A percentile compares a stretch with the other conserved stretches of the same genome.
These are phyloP conservation scores for Ophiosphaerella herpotricha DNA, from an alignment of 2,329 filamentous ascomycete genomes.

Conservation along the genomic window DNA sequence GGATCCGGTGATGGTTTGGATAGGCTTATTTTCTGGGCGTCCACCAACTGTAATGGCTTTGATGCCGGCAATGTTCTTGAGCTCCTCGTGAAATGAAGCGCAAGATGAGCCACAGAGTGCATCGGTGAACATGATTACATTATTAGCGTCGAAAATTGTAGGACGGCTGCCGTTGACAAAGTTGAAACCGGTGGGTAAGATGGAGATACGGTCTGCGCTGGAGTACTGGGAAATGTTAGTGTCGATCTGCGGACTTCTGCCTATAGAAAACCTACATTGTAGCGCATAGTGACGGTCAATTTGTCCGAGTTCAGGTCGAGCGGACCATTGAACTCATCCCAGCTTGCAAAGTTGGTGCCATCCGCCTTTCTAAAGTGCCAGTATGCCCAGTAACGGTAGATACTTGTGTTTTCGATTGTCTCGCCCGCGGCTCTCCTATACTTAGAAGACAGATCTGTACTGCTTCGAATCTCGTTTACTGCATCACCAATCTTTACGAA, in stretches of 20 bases:
- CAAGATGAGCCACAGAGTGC: slow-evolving; percentile 64
- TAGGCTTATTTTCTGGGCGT: slow-evolving; percentile 56
- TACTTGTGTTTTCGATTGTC: slow-evolving; percentile 13
- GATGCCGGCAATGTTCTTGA: slow-evolving; percentile 58
- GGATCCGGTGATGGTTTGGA: slow-evolving; percentile 66
- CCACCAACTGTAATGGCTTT: slow-evolving; percentile 63
- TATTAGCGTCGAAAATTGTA: slow-evolving; percentile 43
- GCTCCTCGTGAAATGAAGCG: slow-evolving; percentile 59
- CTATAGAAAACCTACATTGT: slow-evolving; percentile 26
- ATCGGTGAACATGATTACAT: slow-evolving; percentile 55
- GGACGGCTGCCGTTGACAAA: slow-evolving; percentile 26
- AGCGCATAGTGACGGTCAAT: slow-evolving; percentile 45
- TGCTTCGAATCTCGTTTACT: slow-evolving; percentile 26
- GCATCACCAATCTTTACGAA: slow-evolving; percentile 26
- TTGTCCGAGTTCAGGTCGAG: slow-evolving; percentile 38
- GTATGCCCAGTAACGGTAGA: slow-evolving; percentile 27
- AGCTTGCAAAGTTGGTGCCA: slow-evolving; percentile 45
- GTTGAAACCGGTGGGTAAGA: slow-evolving; percentile 14
- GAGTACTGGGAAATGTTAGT: slow-evolving; percentile 19
- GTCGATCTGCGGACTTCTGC: neutral
- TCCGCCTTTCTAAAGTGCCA: slow-evolving; percentile 30
- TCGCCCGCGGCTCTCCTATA: slow-evolving; percentile 7
- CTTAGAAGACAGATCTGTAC: slow-evolving; percentile 5
- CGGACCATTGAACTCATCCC: slow-evolving; percentile 52
- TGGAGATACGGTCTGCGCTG: slow-evolving; percentile 22